These are phyloP conservation scores for Posidonia oceanica DNA, from an alignment of 116 monocot species.

Conservation along the genomic window DNA sequence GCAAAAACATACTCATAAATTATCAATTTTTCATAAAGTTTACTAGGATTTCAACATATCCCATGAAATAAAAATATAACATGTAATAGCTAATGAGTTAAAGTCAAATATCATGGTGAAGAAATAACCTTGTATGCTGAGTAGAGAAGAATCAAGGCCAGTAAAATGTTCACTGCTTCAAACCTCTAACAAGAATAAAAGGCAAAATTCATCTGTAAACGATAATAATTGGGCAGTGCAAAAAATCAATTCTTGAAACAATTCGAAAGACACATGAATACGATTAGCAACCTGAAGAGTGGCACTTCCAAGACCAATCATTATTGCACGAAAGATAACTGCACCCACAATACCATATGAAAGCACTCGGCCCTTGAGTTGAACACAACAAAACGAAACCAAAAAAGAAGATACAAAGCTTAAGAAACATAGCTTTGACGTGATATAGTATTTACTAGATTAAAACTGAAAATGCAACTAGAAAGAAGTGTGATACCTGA, in stretches of 20 bases:
- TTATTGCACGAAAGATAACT: conserved; percentile 76
- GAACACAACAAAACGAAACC: neutral
- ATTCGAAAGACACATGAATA: neutral
- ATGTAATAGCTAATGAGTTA: neutral
- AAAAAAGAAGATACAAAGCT: neutral
- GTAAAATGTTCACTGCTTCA: conserved; percentile 78
- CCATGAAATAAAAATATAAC: neutral
- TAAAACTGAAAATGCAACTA: no score
- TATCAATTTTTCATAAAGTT: no score
- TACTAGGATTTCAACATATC: no score
- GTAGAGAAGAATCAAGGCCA: conserved; percentile 77
- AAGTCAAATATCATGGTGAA: neutral
- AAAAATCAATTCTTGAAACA: neutral
- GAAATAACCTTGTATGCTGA: conserved; percentile 72
- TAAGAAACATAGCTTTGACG: neutral
- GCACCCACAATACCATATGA: conserved; percentile 98
- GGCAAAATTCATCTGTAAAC: neutral
- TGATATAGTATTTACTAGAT: neutral
- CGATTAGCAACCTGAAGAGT: conserved; percentile 60
- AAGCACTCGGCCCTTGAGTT: conserved; percentile 65
- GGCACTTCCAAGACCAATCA: conserved; percentile 81
- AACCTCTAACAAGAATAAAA: conserved; percentile 49
- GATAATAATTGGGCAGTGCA: neutral
- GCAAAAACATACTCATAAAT: no score
- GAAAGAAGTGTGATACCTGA: conserved; percentile 38